Base-by-base conservation (phyloP, 768 basidiomycete genomes). In the Leucosporidium yakuticum region DNA sequence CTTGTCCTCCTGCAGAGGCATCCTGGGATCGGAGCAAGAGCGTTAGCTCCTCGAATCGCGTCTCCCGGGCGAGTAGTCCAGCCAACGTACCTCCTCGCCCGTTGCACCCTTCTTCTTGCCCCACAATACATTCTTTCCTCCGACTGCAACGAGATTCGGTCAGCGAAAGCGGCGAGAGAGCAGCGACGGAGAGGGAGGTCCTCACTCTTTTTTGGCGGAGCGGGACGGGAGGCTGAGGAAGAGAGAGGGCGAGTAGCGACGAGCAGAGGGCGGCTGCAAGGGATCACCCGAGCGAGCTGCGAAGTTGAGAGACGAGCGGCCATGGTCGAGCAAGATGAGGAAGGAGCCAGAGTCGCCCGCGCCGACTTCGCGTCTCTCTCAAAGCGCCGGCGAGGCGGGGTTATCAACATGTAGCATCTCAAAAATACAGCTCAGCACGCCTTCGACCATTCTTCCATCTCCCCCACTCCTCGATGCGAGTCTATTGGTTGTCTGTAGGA, bases 31-130 rank as follows among this genome's bases (percentile, higher is more conserved):
- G n/a, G 20, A 29, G 2, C 0, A 1, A 20, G 36, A 20, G 54
- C 19, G 60, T 17, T 15, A 6, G 31, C 32, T 14, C 2, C n/a
- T 36, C 25, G 57, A 23, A 39, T 39, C 36, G 23, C 57, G 23
- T n/a, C 36, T 25, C 12, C 27, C 29, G 21, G 3, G 29, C 36
- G n/a, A 17, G 5, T 36, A n/a, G 1, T 23, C 44, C 56, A n/a
- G 14, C 17, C 14, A 49, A 53, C 69, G 60, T 25, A 67, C 69
- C 20, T 70, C 69, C 17, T 60, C 65, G 1, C 48, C 36, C 0
- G 48, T 9, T 44, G 39, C 39, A 1, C 53, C 49, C 39, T 53
- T 53, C 63, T 67, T 67, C 65, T 67, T 67, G 58, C 50, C 50
- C 21, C 25, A 51, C 20, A n/a, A 17, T 27, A 27, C 50, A 23